Evolutionary conservation across 2,329 filamentous ascomycete species (phyloP), one percentile per base, ranked within the genome.

Genomic region (Penicillium sclerotigenum): DNA sequence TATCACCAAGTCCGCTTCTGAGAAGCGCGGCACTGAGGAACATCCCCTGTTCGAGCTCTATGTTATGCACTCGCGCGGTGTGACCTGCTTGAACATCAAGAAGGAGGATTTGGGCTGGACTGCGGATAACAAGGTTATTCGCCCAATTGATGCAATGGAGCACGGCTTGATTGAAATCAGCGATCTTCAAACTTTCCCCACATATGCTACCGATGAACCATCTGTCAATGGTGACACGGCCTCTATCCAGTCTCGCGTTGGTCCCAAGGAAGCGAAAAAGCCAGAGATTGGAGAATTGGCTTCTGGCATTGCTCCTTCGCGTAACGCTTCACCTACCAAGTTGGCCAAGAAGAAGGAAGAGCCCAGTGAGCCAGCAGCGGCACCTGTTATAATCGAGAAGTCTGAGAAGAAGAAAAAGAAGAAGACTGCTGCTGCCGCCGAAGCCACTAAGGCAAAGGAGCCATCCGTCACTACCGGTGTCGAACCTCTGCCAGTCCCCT

Each of bases 61-160:
- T 71, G 89, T 91, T 31, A 96, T 97, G 88, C 93, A 99, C 74
- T 97, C 94, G 11, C 95, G 91, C 77, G 94, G 94, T 59, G 91
- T 97, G n/a, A 92, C 92, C 18, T 93, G 90, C 66, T 73, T 97
- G 51, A 87, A 86, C 61, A 86, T 99, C 71, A 93, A 89, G 72
- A 90, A 93, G 71, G 85, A 87, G 49, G 93, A 97, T 74, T 80
- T 99, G 47, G 94, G 95, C 29, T 97, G 92, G 92, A 88, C 87
- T 65, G 84, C 86, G 65, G 90, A 97, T 59, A 93, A 91, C 75
- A 96, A 95, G 79, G 89, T 96, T 51, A 79, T 96, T 37, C 79
- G 87, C 52, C 82, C 88, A 0, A 84, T 94, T 37, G 87, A 96
- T 72, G 92, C 90, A 2, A 81, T 90, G 42, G 81, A 87, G 51